Base-by-base conservation (phyloP, 495 filamentous ascomycete species). In the Aspergillus haitiensis region DNA sequence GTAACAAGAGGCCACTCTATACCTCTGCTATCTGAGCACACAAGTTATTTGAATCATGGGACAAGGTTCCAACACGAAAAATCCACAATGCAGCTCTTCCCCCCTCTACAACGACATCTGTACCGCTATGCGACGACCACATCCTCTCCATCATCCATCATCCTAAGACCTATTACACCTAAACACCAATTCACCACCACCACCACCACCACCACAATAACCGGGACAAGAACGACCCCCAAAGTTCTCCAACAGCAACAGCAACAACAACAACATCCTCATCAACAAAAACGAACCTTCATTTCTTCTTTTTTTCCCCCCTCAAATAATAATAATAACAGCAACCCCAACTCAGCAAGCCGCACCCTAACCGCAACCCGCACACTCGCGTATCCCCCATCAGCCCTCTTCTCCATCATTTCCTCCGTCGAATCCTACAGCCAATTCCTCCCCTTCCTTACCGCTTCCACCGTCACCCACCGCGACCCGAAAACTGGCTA, bases 391-490 rank as follows among this genome's bases (percentile, higher is more conserved):
- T 95, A 95, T 81, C 74, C 84, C 1, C 79, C 86, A 48, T 56
- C 67, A 5, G 74, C 82, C 0, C 83, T 98, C 64, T 97, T 91
- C 86, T 75, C 76, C 57, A 77, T 97, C 35, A 90, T 97, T 72
- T 82, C 91, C 69, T 90, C 96, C 70, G 86, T 97, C 61, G 80
- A 88, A 71, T 83, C 81, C 64, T 98, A 97, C 85, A 73, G 75
- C 44, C 66, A 75, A 62, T 98, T 95, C 84, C 84, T 97, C 34
- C 93, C 93, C 8, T 95, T 94, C 84, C 92, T 92, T 73, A 77
- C 79, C 11, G 75, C 78, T 7, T 90, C 88, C 2, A 80, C 72
- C 34, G 89, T 97, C 2, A 96, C 90, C n/a, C 57, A 72, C 50
- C 78, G 83, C 46, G 79, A 83, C 56, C 69, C 77, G 0, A 66